Evolutionary conservation across 768 basidiomycete genomes (phyloP).

Genomic region (Boletus pseudo-olivaceus): DNA sequence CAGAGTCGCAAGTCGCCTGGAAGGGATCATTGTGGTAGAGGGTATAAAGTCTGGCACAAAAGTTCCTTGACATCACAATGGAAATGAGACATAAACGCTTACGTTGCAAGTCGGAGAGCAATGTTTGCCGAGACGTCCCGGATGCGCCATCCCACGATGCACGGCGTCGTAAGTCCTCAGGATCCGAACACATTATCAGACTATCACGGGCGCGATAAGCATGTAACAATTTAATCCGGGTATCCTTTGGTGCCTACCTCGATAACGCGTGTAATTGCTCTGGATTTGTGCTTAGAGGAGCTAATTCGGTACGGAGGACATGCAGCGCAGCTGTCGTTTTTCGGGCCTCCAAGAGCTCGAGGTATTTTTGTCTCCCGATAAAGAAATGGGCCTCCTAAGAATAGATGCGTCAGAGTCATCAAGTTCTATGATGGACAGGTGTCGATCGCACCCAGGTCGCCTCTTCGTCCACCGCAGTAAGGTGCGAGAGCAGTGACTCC

Average conservation of each 20-base stretch:
- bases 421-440: conserved; percentile 18
- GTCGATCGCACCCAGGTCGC: conserved; percentile 55
- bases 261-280: conserved; percentile 85
- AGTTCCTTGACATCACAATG: background rate
- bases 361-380: conserved; percentile 93
- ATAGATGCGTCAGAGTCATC: conserved; percentile 20
- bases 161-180: conserved; percentile 75
- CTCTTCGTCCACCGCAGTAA: conserved; percentile 69
- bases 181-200: conserved; percentile 88
- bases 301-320: conserved; percentile 84
- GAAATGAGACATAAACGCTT: conserved; percentile 17
- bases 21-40: conserved; percentile 89
- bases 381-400: conserved; percentile 77
- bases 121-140: conserved; percentile 69
- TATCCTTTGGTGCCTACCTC: conserved; percentile 50
- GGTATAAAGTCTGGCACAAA: conserved; percentile 72
- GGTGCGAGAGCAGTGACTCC: conserved; percentile 58
- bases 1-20: conserved; percentile 79
- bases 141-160: conserved; percentile 89
- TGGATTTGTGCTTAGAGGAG: conserved; percentile 73
- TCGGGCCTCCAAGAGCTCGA: conserved; percentile 83
- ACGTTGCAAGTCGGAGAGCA: conserved; percentile 86
- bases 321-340: conserved; percentile 79
- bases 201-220: conserved; percentile 38
- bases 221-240: conserved; percentile 8